These are phyloP conservation scores for Thymus quinquecostatus DNA, from an alignment of 257 asterid genomes.

Conservation along the genomic window DNA sequence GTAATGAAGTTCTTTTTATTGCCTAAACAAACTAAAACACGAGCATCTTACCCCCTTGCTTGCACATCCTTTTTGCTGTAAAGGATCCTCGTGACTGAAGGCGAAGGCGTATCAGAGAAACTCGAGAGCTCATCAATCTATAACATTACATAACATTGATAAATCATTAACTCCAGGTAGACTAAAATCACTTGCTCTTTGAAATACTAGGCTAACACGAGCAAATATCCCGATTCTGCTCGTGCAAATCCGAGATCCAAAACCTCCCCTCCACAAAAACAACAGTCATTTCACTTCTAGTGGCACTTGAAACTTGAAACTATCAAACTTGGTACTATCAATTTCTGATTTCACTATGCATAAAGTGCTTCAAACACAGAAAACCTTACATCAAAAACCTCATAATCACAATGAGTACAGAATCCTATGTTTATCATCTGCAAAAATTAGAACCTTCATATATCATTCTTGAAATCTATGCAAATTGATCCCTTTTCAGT, in stretches of 20 bases:
- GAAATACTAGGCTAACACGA: not conserved
- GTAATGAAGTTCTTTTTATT: not conserved
- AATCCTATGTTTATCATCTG: not conserved
- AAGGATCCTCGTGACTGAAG: slow-evolving; percentile 87
- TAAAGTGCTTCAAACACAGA: slow-evolving; percentile 1
- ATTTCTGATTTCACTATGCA: too few relatives aligned
- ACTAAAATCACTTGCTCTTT: not conserved
- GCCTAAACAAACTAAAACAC: not conserved
- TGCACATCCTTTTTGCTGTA: slow-evolving; percentile 87
- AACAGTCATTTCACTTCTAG: not conserved
- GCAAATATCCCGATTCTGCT: not conserved
- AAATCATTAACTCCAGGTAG: not conserved
- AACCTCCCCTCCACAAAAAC: slow-evolving; percentile 4
- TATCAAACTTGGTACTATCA: not conserved
- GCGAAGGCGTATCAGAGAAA: slow-evolving; percentile 86
- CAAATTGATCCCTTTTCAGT: not conserved
- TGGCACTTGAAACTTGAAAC: not conserved
- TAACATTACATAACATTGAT: slow-evolving; percentile 1
- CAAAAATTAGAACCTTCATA: not conserved
- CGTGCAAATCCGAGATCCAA: not conserved
- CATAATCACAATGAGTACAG: not conserved
- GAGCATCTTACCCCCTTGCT: slow-evolving; percentile 66
- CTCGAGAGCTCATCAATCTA: slow-evolving; percentile 85
- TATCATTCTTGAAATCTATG: not conserved
- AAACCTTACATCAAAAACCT: not conserved